Conservation (phyloP, 164 flowering plant genomes). For the Protea cynaroides region DNA sequence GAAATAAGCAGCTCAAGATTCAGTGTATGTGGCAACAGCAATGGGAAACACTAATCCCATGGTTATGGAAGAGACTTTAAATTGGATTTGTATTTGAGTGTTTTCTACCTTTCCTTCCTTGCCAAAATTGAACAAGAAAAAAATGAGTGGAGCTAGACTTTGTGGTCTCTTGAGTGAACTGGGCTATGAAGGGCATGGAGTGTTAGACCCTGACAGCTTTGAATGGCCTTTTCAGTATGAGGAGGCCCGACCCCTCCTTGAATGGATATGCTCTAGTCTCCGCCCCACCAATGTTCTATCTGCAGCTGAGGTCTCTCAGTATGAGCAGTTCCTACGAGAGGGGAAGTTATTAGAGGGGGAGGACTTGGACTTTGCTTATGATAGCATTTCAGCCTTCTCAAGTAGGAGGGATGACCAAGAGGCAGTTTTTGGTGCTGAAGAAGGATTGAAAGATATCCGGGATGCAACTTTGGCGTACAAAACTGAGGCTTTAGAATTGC, state of each 20-base stretch:
- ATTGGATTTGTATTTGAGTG: too few relatives aligned
- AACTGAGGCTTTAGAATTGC: conserved; percentile 72
- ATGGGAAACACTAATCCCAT: too few relatives aligned
- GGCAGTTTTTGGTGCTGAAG: too few relatives aligned
- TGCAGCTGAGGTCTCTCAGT: conserved; percentile 7
- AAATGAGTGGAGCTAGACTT: not conserved
- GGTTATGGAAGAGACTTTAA: too few relatives aligned
- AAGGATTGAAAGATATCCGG: conserved; percentile 76
- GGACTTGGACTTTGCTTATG: conserved; percentile 90
- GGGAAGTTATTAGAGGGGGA: conserved; percentile 94
- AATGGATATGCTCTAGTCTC: not conserved
- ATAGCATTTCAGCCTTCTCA: conserved; percentile 92
- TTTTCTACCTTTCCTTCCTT: too few relatives aligned
- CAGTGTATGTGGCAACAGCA: too few relatives aligned
- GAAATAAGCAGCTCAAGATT: too few relatives aligned
- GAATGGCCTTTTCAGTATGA: not conserved
- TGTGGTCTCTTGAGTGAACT: not conserved
- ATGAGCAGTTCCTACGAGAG: conserved; percentile 67
- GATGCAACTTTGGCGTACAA: conserved; percentile 72
- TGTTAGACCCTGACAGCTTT: not conserved
- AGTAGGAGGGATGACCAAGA: conserved; percentile 81
- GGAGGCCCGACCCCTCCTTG: not conserved
- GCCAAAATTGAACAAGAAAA: too few relatives aligned
- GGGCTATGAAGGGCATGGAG: not conserved
- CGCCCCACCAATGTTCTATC: not conserved